phyloP scores from a whole-genome alignment of 495 filamentous ascomycete species.

The Penicillium turbatum region DNA sequence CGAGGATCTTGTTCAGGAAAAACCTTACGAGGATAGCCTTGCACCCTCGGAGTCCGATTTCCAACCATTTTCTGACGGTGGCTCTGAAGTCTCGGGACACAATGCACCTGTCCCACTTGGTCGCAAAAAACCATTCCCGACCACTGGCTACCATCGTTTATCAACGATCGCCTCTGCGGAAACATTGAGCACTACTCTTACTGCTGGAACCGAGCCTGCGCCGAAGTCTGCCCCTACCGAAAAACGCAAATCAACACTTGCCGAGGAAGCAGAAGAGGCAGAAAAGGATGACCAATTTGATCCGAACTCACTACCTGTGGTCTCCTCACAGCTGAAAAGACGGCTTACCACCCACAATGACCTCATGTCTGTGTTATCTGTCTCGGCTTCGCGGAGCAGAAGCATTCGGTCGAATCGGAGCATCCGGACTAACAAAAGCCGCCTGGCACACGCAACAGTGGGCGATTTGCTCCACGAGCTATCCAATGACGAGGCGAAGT shows the following conservation, averaged over 20 bases:
- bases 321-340: slow-evolving; percentile 57
- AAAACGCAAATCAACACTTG: slow-evolving; percentile 3
- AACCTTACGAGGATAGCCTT: slow-evolving; percentile 21
- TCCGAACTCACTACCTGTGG: slow-evolving; percentile 34
- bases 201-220: slow-evolving; percentile 26
- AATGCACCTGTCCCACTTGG: slow-evolving; percentile 38
- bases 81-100: slow-evolving; percentile 38
- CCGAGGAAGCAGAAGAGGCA: slow-evolving; percentile 22
- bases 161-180: slow-evolving; percentile 71
- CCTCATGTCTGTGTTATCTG: slow-evolving; percentile 84
- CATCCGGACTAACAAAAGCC: slow-evolving; percentile 66
- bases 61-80: slow-evolving; percentile 29
- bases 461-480: slow-evolving; percentile 77
- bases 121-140: slow-evolving; percentile 54
- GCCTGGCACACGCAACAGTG: slow-evolving; percentile 60
- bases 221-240: slow-evolving; percentile 8
- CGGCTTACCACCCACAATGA: slow-evolving; percentile 89
- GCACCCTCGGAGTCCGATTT: slow-evolving; percentile 26
- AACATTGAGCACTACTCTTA: slow-evolving; percentile 46
- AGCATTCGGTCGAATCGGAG: slow-evolving; percentile 68
- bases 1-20: slow-evolving; percentile 18
- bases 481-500: slow-evolving; percentile 78
- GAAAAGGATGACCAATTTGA: slow-evolving; percentile 46
- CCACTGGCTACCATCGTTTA: slow-evolving; percentile 59
- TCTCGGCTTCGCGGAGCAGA: slow-evolving; percentile 59